These are phyloP conservation scores for Grifola frondosa DNA, from an alignment of 1,284 basidiomycete species.

Conservation along the genomic window DNA sequence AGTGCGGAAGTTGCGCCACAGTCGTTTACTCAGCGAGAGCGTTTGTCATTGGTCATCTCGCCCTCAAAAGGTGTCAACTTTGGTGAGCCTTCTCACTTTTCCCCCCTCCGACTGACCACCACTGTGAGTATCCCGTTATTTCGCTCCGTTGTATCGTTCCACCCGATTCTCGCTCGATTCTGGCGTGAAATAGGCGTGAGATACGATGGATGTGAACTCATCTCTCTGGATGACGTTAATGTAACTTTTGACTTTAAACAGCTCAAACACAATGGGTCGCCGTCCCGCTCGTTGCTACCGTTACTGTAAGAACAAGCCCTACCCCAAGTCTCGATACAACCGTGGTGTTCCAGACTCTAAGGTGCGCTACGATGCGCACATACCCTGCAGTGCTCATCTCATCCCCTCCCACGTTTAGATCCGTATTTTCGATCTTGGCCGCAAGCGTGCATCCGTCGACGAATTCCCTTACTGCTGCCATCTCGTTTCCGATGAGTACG, in stretches of 20 bases:
- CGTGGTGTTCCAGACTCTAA: conserved; percentile 97
- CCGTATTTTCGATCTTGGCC: conserved; percentile 91
- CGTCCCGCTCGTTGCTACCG: conserved; percentile 96
- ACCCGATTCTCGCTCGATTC: conserved; percentile 11
- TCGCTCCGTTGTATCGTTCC: conserved; percentile 8
- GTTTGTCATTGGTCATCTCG: conserved; percentile 29
- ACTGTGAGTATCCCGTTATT: conserved; percentile 25
- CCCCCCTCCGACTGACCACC: conserved; percentile 20
- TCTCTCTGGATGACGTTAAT: conserved; percentile 29
- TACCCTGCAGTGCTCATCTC: conserved; percentile 1
- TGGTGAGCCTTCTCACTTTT: conserved; percentile 12
- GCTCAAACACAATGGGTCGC: conserved; percentile 72
- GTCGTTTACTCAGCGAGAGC: conserved; percentile 23
- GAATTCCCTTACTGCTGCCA: conserved; percentile 98
- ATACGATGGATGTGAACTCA: conserved; percentile 27
- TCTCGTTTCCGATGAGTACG: conserved; percentile 97
- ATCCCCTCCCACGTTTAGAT: conserved; percentile 51
- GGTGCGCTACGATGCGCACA: conserved; percentile 44
- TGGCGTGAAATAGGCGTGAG: conserved; percentile 11
- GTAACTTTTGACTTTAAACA: conserved; percentile 5
- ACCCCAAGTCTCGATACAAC: conserved; percentile 94
- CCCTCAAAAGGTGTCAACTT: conserved; percentile 26
- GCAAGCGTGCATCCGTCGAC: conserved; percentile 93
- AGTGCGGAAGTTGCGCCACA: no score
- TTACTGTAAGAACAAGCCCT: conserved; percentile 99